A percentile compares a stretch with the other conserved stretches of the same genome.
These are phyloP conservation scores for Citrus inodora DNA, from an alignment of 345 rosid genomes.

Conservation along the genomic window DNA sequence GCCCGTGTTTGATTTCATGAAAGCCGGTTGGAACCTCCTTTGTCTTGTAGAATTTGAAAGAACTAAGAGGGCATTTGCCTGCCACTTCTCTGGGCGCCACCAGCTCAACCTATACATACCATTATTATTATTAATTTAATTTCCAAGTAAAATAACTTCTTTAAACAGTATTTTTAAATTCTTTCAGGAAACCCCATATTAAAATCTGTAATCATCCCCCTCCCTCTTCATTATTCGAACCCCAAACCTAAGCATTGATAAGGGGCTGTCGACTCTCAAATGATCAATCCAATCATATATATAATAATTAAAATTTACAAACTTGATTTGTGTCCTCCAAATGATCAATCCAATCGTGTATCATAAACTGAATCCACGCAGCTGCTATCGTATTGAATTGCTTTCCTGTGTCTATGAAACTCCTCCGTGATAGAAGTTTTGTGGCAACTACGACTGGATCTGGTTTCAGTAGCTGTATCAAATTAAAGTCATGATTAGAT, in stretches of 20 bases:
- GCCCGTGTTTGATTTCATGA: constrained; percentile 39
- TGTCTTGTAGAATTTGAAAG: constrained; percentile 49
- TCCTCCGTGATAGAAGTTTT: constrained; percentile 39
- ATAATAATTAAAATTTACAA: not conserved
- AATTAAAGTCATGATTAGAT: not conserved
- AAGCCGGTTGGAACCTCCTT: constrained; percentile 50
- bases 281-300: too few relatives aligned
- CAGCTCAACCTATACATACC: constrained; percentile 38
- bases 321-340: constrained; percentile 58
- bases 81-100: constrained; percentile 47
- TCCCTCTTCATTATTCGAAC: too few relatives aligned
- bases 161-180: too few relatives aligned
- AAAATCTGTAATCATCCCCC: too few relatives aligned
- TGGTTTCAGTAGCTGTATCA: constrained; percentile 31
- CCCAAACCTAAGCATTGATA: too few relatives aligned
- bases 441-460: constrained; percentile 54
- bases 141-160: too few relatives aligned
- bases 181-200: too few relatives aligned
- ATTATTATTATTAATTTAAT: too few relatives aligned
- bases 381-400: constrained; percentile 65
- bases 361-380: constrained; percentile 68
- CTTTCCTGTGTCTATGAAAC: constrained; percentile 45
- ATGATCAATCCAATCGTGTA: constrained; percentile 72
- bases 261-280: too few relatives aligned
- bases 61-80: constrained; percentile 41